Evolutionary conservation across 1,284 basidiomycete species (phyloP).

Genomic region (Moniliophthora roreri): DNA sequence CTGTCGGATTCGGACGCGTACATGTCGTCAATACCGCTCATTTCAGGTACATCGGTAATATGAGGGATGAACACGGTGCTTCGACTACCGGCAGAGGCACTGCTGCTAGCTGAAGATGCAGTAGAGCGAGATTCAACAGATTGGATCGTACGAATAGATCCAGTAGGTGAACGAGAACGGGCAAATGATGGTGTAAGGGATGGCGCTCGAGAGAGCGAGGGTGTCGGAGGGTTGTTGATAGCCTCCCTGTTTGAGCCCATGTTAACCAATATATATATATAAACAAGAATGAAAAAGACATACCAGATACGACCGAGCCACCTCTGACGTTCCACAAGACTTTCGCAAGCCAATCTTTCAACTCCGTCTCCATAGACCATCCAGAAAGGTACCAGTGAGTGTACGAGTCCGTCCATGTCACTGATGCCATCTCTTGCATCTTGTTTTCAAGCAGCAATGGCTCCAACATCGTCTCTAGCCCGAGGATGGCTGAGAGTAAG

Average conservation of each 20-base stretch:
- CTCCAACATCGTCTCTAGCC: constrained; percentile 81
- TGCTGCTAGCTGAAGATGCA: constrained; percentile 21
- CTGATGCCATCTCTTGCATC: constrained; percentile 30
- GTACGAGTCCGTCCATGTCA: constrained; percentile 55
- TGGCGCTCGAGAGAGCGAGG: constrained; percentile 26
- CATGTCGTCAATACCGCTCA: constrained; percentile 54
- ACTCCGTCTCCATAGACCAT: constrained; percentile 85
- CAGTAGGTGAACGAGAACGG: constrained; percentile 61
- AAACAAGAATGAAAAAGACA: constrained; percentile 22
- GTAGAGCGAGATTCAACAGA: constrained; percentile 49
- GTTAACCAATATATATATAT: constrained; percentile 7
- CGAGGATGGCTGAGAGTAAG: constrained; percentile 76
- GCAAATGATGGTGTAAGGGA: constrained; percentile 12
- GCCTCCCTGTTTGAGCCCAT: constrained; percentile 57
- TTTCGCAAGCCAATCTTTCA: constrained; percentile 82
- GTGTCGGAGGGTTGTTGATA: constrained; percentile 39
- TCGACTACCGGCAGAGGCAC: constrained; percentile 44
- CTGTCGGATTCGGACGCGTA: constrained; percentile 28
- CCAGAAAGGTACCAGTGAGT: constrained; percentile 84
- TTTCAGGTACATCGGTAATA: constrained; percentile 61
- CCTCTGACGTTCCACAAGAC: constrained; percentile 76
- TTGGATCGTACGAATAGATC: constrained; percentile 68
- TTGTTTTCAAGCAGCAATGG: constrained; percentile 69
- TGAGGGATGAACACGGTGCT: constrained; percentile 75
- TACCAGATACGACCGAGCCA: constrained; percentile 90